Conservation (phyloP, 352 stramenopile genomes). For the Pythium biforme region DNA sequence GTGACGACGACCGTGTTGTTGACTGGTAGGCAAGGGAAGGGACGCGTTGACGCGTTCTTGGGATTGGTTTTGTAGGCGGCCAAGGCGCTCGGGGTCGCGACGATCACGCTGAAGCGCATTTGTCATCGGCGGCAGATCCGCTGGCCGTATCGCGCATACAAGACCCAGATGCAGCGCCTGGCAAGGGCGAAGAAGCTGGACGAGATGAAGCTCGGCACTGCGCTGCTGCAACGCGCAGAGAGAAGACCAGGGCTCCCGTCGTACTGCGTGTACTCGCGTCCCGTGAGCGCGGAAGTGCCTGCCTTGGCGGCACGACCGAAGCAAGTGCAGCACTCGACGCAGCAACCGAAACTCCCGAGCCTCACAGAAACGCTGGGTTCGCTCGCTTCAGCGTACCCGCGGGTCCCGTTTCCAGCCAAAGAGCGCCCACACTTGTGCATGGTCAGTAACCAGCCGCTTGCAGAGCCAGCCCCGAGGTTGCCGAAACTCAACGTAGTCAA, state of each 20-base stretch:
- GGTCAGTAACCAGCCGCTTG: neutral
- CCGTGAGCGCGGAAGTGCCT: neutral
- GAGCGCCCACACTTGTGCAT: neutral
- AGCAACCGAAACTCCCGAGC: conserved; percentile 3
- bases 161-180: neutral
- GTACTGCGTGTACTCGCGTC: neutral
- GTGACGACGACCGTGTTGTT: too few species aligned
- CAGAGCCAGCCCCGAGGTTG: neutral
- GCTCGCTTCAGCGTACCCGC: neutral
- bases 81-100: conserved; percentile 34
- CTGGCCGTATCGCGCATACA: conserved; percentile 39
- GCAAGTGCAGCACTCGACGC: neutral
- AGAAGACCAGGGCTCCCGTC: neutral
- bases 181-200: neutral
- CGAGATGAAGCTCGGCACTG: too few species aligned
- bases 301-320: neutral
- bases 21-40: too few species aligned
- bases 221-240: too few species aligned
- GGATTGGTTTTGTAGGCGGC: conserved; percentile 30
- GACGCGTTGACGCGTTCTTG: neutral
- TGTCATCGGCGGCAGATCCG: conserved; percentile 43
- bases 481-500: neutral
- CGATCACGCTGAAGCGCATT: conserved; percentile 70
- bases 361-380: neutral
- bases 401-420: neutral